phyloP scores from a whole-genome alignment of 495 filamentous ascomycete species.

The Rusavskia elegans region DNA sequence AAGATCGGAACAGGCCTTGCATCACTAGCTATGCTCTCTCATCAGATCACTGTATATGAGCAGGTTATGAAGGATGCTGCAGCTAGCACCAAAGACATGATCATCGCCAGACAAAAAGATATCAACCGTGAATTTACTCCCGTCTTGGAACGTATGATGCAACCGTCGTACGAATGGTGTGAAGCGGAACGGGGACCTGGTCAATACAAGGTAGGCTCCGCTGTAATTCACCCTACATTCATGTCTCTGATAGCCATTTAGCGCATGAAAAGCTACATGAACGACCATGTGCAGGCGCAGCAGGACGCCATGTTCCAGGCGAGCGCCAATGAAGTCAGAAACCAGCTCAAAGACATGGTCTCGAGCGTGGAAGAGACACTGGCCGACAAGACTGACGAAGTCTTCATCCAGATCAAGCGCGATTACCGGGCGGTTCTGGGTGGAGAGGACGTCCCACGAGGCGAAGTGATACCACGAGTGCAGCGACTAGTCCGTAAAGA shows the following conservation, averaged over 20 bases:
- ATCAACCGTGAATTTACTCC: constrained; percentile 41
- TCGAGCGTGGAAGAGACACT: constrained; percentile 18
- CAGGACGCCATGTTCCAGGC: constrained; percentile 34
- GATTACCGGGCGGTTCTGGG: constrained; percentile 27
- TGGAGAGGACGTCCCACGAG: constrained; percentile 6
- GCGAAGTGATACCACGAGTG: constrained; percentile 8
- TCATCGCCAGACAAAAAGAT: constrained; percentile 33
- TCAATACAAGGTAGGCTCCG: background rate
- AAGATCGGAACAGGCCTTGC: constrained; percentile 19
- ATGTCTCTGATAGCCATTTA: constrained; percentile 29
- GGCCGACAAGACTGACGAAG: constrained; percentile 21
- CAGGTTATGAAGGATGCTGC: constrained; percentile 21
- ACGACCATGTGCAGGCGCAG: constrained; percentile 25
- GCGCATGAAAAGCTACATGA: constrained; percentile 42
- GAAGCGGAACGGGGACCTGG: constrained; percentile 25
- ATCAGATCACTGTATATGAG: constrained; percentile 30
- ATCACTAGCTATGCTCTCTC: constrained; percentile 23
- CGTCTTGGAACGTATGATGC: constrained; percentile 31
- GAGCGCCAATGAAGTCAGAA: constrained; percentile 24
- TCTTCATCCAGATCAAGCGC: constrained; percentile 23
- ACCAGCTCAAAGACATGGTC: constrained; percentile 22
- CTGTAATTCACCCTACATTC: background rate
- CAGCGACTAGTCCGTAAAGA: constrained; percentile 9
- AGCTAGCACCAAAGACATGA: constrained; percentile 13
- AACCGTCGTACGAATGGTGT: constrained; percentile 30